Conservation (phyloP, 2,329 filamentous ascomycete species). For the Fusarium pseudocircinatum region DNA sequence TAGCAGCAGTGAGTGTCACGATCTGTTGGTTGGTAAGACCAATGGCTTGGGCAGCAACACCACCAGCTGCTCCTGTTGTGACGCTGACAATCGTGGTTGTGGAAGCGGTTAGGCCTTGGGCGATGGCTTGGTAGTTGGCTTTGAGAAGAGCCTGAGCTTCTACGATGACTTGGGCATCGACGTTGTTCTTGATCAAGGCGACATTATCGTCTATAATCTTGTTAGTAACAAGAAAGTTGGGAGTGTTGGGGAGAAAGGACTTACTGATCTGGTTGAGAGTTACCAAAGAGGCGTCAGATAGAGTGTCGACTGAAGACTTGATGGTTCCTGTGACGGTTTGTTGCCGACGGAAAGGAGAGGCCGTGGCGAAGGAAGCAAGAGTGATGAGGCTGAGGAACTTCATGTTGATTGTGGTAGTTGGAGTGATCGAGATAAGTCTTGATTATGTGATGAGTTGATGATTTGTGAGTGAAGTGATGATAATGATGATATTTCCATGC, state of each 20-base stretch:
- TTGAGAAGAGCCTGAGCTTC: not conserved
- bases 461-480: not conserved
- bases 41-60: not conserved
- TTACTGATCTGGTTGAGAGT: slow-evolving; percentile 8
- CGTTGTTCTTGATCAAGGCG: not conserved
- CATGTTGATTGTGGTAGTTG: slow-evolving; percentile 1
- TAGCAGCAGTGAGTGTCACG: not conserved
- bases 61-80: slow-evolving; percentile 21
- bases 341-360: slow-evolving; percentile 14
- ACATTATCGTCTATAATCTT: not conserved
- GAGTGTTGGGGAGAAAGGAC: not conserved
- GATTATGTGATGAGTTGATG: not conserved
- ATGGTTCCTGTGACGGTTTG: slow-evolving; percentile 13
- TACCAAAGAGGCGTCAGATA: not conserved
- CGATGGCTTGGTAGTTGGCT: slow-evolving; percentile 6
- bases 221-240: no score
- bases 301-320: not conserved
- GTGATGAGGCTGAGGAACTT: slow-evolving; percentile 27
- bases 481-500: not conserved
- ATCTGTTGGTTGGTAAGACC: slow-evolving; percentile 5
- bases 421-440: not conserved
- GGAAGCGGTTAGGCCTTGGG: not conserved
- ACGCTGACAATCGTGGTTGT: slow-evolving; percentile 2
- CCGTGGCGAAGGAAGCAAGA: slow-evolving; percentile 20
- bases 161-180: not conserved